Conservation (phyloP, 2,329 filamentous ascomycete genomes). For the Exophiala lecanii-corni region DNA sequence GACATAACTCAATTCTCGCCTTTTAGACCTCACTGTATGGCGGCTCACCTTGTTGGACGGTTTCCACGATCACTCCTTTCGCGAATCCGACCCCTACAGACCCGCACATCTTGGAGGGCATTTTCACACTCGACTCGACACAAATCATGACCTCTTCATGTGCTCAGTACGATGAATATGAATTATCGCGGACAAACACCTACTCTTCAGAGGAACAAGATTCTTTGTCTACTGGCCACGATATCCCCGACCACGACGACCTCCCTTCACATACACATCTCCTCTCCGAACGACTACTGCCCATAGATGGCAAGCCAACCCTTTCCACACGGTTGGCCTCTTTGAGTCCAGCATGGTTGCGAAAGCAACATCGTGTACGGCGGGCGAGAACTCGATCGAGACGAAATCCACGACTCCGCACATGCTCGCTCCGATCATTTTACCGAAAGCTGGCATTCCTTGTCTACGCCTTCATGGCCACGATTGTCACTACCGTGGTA, state of each 20-base stretch:
- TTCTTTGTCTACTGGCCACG: constrained; percentile 6
- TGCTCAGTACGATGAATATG: constrained; percentile 16
- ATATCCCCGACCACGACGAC: constrained; percentile 8
- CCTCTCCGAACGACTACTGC: constrained; percentile 8
- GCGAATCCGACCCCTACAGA: background rate
- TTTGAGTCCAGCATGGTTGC: constrained; percentile 17
- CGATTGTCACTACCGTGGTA: constrained; percentile 34
- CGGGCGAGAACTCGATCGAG: constrained; percentile 9
- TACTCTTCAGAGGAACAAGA: constrained; percentile 13
- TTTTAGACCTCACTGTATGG: background rate
- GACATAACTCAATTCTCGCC: too few relatives aligned
- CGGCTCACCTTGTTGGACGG: background rate
- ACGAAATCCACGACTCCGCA: constrained; percentile 8
- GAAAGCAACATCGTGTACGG: constrained; percentile 10
- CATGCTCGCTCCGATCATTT: constrained; percentile 14
- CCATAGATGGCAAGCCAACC: constrained; percentile 4
- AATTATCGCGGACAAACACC: constrained; percentile 17
- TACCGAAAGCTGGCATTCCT: constrained; percentile 21
- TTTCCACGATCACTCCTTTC: background rate
- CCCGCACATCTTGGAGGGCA: background rate
- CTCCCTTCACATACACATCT: constrained; percentile 2
- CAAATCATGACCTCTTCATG: constrained; percentile 15
- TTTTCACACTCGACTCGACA: constrained; percentile 3
- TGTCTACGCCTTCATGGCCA: constrained; percentile 18
- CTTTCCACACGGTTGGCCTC: constrained; percentile 8